Conservation (phyloP, 1,284 basidiomycete species). For the Inonotus hispidus region DNA sequence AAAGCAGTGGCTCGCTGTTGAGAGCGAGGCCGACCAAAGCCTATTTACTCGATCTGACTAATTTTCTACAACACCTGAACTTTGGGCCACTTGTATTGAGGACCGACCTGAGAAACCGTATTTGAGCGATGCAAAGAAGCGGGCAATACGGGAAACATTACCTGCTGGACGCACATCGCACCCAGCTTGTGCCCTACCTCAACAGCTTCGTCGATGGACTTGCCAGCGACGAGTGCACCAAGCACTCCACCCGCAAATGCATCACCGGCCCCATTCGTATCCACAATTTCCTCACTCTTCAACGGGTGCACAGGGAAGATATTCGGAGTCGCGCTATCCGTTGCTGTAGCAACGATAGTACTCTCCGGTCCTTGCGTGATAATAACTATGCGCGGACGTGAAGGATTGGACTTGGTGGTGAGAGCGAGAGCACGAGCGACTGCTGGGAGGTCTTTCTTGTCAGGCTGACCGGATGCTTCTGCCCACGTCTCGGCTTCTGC, state of each 20-base stretch:
- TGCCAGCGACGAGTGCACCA: conserved; percentile 81
- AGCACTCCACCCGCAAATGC: conserved; percentile 98
- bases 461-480: conserved; percentile 50
- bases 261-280: conserved; percentile 99
- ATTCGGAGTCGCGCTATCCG: conserved; percentile 48
- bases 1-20: conserved; percentile 16
- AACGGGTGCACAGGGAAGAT: conserved; percentile 63
- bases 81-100: conserved; percentile 78
- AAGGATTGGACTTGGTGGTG: conserved; percentile 64
- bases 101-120: conserved; percentile 51
- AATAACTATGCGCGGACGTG: conserved; percentile 78
- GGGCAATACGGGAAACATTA: conserved; percentile 34
- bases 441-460: conserved; percentile 57
- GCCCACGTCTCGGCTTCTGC: conserved; percentile 90
- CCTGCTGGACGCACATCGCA: conserved; percentile 83
- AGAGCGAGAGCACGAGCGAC: conserved; percentile 73
- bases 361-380: conserved; percentile 88
- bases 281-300: conserved; percentile 72
- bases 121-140: conserved; percentile 1
- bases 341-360: conserved; percentile 74
- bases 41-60: background rate
- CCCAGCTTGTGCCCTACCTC: conserved; percentile 89
- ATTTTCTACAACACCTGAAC: conserved; percentile 50
- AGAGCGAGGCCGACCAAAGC: conserved; percentile 7
- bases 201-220: conserved; percentile 74